Evolutionary conservation across 441 rosid genomes (phyloP), one percentile per base, ranked within the genome.

Genomic region (Melastoma candidum): DNA sequence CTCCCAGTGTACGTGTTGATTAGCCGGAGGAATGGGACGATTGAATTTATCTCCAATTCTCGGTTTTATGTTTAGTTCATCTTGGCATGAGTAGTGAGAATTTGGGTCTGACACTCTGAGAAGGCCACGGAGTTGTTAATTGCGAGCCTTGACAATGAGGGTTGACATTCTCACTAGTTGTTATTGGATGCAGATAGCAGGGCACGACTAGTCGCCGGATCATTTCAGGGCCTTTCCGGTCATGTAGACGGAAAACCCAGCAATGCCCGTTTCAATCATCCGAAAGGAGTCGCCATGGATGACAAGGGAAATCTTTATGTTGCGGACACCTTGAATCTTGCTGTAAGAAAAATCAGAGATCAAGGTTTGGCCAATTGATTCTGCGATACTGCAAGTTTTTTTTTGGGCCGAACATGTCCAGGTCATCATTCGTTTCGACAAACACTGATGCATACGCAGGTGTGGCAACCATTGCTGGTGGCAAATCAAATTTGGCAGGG

Each of bases 381-480:
- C 22, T 17, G 22, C 22, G 22, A 29, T 29, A 29, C 36, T 29
- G 36, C 36, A 29, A 29, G 7, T 3, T 3, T 29, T 29, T 3
- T 29, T 29, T 29, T 7, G 3, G 36, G 7, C 5, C 36, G 5
- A 3, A 29, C 36, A 7, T 3, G 7, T 29, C 41, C 41, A 36
- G 41, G 1, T 36, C 8, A 9, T 36, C 41, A 4, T 36, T 36
- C 41, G 8, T 36, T 36, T 36, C 41, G 41, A 3, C 41, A 36
- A 4, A 36, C 41, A 4, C 8, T 6, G 8, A 36, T 36, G 41
- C 41, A 11, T 74, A 59, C 73, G 72, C 69, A 90, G 98, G 97
- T 51, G 98, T 92, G 65, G 88, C 98, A 29, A 92, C 98, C 49
- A 92, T 93, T 66, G 97, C 98, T 47, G 97, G 98, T 11, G 98